These are phyloP conservation scores for Syncephalis plumigaleata DNA, from an alignment of 371 early-diverging fungal genomes.

Conservation along the genomic window DNA sequence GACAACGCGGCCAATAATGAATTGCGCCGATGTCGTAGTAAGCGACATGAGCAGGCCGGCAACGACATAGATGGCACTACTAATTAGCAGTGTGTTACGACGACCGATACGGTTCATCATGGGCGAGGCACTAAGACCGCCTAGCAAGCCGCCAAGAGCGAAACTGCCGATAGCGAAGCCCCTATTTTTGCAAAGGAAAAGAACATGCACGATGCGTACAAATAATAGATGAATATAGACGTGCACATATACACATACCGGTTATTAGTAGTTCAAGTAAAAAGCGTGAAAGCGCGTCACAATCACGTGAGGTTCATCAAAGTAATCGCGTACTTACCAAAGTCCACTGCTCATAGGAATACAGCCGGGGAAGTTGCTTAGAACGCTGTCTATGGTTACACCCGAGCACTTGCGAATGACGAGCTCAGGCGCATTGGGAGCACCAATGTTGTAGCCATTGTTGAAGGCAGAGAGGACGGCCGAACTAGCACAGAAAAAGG, in stretches of 20 bases:
- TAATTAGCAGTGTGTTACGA: constrained; percentile 38
- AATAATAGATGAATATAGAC: no score
- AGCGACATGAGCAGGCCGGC: constrained; percentile 43
- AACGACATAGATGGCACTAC: constrained; percentile 39
- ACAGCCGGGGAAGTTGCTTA: neutral
- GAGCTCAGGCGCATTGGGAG: constrained; percentile 4
- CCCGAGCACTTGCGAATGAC: constrained; percentile 1
- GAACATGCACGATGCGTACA: no score
- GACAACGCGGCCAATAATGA: constrained; percentile 63
- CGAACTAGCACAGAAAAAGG: neutral
- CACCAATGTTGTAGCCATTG: constrained; percentile 3
- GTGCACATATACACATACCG: no score
- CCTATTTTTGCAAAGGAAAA: no score
- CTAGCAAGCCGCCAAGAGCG: constrained; percentile 54
- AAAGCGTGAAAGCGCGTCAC: no score
- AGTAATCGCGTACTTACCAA: neutral
- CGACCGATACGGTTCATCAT: constrained; percentile 44
- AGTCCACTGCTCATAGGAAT: neutral
- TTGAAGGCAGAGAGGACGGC: constrained; percentile 5
- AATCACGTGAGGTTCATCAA: no score
- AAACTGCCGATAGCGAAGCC: constrained; percentile 47
- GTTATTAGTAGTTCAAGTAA: no score
- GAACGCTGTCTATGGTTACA: no score
- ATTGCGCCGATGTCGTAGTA: constrained; percentile 33
- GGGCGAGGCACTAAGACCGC: constrained; percentile 38